Conservation (phyloP, 2,329 filamentous ascomycete species). For the Neocucurbitaria cava region DNA sequence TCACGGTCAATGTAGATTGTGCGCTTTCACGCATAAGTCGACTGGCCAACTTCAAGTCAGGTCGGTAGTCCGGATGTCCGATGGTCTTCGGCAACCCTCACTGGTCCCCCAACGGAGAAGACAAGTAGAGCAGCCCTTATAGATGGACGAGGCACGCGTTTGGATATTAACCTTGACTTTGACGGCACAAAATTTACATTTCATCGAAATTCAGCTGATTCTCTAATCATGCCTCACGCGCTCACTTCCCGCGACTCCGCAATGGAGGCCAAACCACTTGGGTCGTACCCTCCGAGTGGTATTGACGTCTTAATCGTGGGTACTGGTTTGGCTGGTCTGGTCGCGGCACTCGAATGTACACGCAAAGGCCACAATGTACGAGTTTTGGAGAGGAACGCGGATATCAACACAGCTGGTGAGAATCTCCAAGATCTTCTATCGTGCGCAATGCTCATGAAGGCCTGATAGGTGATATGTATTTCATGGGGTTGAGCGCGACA, state of each 20-base stretch:
- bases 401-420: constrained; percentile 61
- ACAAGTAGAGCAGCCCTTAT: constrained; percentile 12
- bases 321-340: constrained; percentile 48
- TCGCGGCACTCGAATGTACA: constrained; percentile 48
- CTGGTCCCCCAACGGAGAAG: constrained; percentile 30
- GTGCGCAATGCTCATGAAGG: constrained; percentile 8
- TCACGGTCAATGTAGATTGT: constrained; percentile 9
- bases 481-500: constrained; percentile 64
- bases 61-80: constrained; percentile 23
- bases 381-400: constrained; percentile 53
- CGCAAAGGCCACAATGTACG: constrained; percentile 51
- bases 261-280: constrained; percentile 57
- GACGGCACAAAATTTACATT: no score
- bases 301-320: constrained; percentile 52
- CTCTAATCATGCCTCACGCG: constrained; percentile 47
- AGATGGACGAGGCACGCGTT: constrained; percentile 19
- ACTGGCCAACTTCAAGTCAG: constrained; percentile 13
- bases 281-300: constrained; percentile 56
- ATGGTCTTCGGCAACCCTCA: constrained; percentile 25
- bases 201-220: neutral
- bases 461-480: constrained; percentile 64
- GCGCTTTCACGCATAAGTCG: neutral
- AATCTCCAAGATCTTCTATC: neutral
- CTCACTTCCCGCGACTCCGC: constrained; percentile 57
- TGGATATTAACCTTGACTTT: constrained; percentile 1